A percentile compares a stretch with the other conserved stretches of the same genome.
Conservation (phyloP, 441 rosid genomes). For the Corymbia citriodora region DNA sequence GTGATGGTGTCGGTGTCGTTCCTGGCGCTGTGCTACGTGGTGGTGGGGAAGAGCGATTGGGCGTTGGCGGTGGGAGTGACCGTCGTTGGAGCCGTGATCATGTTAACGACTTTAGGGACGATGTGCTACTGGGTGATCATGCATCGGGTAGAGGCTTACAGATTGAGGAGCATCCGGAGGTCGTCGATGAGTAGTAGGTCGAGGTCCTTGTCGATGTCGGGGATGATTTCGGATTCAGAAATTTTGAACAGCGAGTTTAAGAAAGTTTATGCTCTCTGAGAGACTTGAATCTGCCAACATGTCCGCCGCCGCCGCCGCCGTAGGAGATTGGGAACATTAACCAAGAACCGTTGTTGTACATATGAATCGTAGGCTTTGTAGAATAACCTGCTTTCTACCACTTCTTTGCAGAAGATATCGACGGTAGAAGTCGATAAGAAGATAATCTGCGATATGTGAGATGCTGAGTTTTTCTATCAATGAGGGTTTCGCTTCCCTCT, state of each 20-base stretch:
- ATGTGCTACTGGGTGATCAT: slow-evolving; percentile 60
- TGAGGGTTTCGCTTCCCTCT: background rate
- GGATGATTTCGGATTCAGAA: slow-evolving; percentile 56
- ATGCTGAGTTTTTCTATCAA: background rate
- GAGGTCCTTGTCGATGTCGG: slow-evolving; percentile 38
- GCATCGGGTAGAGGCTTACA: slow-evolving; percentile 52
- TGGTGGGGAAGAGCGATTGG: slow-evolving; percentile 39
- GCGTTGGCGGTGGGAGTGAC: slow-evolving; percentile 43
- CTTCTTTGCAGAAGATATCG: background rate
- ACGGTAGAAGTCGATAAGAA: background rate
- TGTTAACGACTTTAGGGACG: slow-evolving; percentile 56
- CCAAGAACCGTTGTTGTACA: background rate
- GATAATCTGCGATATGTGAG: background rate
- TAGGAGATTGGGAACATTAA: background rate
- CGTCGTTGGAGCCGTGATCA: slow-evolving; percentile 40
- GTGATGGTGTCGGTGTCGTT: slow-evolving; percentile 48
- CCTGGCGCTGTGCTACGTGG: slow-evolving; percentile 49
- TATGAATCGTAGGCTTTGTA: background rate
- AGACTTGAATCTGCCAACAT: background rate
- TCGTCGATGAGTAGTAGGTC: slow-evolving; percentile 37
- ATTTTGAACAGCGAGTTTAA: slow-evolving; percentile 41
- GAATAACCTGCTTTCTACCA: background rate
- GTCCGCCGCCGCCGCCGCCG: background rate
- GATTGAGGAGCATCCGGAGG: slow-evolving; percentile 28
- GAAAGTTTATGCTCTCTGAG: slow-evolving; percentile 72